Conservation (phyloP, 495 filamentous ascomycete genomes). For the Hypoxylon perforatum region DNA sequence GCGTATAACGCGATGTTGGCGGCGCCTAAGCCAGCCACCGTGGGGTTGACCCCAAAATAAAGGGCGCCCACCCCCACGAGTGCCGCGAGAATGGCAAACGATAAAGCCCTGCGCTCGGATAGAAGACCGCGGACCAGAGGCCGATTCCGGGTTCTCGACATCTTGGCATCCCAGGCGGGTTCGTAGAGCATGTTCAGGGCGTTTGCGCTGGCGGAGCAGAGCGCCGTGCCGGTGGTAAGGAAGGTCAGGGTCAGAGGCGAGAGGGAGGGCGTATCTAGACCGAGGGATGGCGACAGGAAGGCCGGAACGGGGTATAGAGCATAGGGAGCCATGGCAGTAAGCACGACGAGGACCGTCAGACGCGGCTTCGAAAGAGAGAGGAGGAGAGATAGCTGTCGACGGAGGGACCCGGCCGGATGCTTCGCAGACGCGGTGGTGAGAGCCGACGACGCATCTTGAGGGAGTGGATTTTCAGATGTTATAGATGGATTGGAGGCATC, state of each 20-base stretch:
- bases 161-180: constrained; percentile 87
- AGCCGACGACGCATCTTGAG: constrained; percentile 85
- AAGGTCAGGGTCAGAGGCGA: constrained; percentile 91
- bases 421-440: constrained; percentile 77
- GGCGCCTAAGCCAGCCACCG: constrained; percentile 84
- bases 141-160: constrained; percentile 89
- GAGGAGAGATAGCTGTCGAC: constrained; percentile 81
- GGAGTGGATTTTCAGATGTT: constrained; percentile 54
- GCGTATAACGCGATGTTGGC: constrained; percentile 91
- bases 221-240: constrained; percentile 87
- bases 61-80: constrained; percentile 72
- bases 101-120: constrained; percentile 74
- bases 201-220: constrained; percentile 88
- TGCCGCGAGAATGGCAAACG: constrained; percentile 81
- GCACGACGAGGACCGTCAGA: constrained; percentile 88
- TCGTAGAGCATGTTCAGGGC: constrained; percentile 98
- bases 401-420: constrained; percentile 74
- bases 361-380: constrained; percentile 95
- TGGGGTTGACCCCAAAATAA: constrained; percentile 93
- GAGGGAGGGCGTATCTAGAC: constrained; percentile 78
- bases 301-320: constrained; percentile 89
- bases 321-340: constrained; percentile 92
- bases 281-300: constrained; percentile 75
- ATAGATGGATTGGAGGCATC: constrained; percentile 4
- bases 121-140: constrained; percentile 89